Percentiles rank a stretch among this genome's conserved stretches.
Evolutionary conservation across 768 basidiomycete genomes (phyloP).

Genomic region (Megacollybia marginata): DNA sequence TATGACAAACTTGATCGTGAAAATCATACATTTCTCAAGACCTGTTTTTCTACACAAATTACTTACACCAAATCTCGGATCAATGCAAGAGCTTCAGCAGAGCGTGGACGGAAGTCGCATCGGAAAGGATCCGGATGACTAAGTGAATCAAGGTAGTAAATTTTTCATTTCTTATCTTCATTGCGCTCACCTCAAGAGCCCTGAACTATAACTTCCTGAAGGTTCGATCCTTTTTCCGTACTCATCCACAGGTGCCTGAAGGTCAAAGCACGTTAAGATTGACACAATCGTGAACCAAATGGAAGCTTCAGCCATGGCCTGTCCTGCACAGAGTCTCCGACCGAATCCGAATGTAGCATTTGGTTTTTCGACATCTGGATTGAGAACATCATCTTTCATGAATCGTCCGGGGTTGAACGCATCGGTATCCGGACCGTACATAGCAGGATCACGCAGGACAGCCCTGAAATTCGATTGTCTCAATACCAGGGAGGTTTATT

Average conservation of each 20-base stretch:
- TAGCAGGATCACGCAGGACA: constrained; percentile 18
- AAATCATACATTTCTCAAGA: too few relatives aligned
- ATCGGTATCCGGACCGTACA: constrained; percentile 19
- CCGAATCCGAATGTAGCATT: constrained; percentile 4
- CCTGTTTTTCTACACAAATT: too few relatives aligned
- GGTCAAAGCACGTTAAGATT: background rate
- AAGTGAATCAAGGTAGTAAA: background rate
- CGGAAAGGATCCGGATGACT: background rate
- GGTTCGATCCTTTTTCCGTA: background rate
- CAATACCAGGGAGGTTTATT: background rate
- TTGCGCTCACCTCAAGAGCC: background rate
- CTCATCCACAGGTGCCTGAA: background rate
- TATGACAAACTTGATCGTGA: too few relatives aligned
- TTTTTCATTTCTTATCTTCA: background rate
- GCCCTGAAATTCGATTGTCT: constrained; percentile 14
- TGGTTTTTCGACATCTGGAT: background rate
- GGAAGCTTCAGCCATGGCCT: background rate
- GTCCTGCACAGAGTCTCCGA: background rate
- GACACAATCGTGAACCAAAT: background rate
- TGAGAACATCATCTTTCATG: constrained; percentile 11
- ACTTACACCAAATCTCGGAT: too few relatives aligned
- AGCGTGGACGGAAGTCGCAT: background rate
- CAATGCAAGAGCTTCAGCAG: background rate
- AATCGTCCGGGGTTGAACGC: constrained; percentile 26
- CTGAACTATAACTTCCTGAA: background rate